Base-by-base conservation (phyloP, 805 yeast genomes). In the Starmerella roubikii region DNA sequence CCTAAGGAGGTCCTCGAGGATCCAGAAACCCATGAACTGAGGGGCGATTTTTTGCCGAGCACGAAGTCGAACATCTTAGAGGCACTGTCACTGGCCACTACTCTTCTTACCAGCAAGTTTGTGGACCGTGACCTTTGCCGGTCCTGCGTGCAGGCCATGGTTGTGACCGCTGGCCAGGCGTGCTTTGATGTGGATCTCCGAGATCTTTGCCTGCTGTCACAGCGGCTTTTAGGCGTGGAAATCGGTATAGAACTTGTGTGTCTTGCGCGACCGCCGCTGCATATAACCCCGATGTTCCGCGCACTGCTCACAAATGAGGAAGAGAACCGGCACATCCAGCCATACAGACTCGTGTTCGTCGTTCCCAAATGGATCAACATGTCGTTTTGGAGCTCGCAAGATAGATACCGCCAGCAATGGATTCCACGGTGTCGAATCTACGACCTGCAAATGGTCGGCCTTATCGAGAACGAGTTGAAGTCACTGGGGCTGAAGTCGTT, bases 371-470 rank as follows among this genome's bases (percentile, higher is more conserved):
- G 98, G 96, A 72, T 91, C 51, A 95, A 93, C 55, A 78, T 86
- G 12, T 85, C 94, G 0, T 91, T 80, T 53, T 91, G 93, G 81
- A 74, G 71, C 38, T 82, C 78, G 35, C 56, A 67, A 2, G 63
- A 66, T 22, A 61, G 64, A 35, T 48, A 54, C 59, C 28, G 54
- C 50, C 40, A 63, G 54, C 57, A 59, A 48, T 88, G 97, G 96
- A 70, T 78, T n/a, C 96, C 98, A 0, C 66, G 91, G 26, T 85
- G 96, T 58, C 84, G 83, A 51, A 86, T 91, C 36, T 88, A 91
- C 57, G 97, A 88, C 52, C 60, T 91, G 16, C 97, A 91, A 56
- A 91, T 91, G 96, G 88, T 88, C 93, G 97, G 97, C 0, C 71
- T 91, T 7, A 84, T 88, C 78, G 97, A 88, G 52, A 83, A 82